Conservation (phyloP, 441 rosid species). For the Flueggea neowawraea region DNA sequence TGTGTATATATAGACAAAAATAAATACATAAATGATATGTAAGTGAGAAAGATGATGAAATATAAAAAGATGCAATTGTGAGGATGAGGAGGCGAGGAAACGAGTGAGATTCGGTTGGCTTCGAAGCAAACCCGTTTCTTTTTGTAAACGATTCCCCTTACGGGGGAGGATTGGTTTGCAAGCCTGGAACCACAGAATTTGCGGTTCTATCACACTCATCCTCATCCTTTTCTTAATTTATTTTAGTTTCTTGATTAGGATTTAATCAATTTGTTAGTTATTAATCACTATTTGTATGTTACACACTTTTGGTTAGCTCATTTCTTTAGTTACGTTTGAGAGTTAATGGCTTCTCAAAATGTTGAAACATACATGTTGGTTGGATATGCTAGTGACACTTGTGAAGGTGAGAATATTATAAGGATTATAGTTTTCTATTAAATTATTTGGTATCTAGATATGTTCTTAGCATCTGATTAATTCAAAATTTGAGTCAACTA, state of each 20-base stretch:
- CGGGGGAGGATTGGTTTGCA: conserved; percentile 70
- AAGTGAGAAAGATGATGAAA: conserved; percentile 17
- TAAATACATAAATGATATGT: conserved; percentile 10
- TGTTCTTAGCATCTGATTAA: too few species aligned
- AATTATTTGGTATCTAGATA: too few species aligned
- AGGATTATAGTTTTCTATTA: too few species aligned
- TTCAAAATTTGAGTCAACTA: too few species aligned
- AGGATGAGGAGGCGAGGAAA: conserved; percentile 35
- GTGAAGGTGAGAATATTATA: too few species aligned
- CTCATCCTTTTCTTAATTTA: neutral
- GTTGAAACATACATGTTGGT: too few species aligned
- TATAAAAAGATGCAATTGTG: conserved; percentile 21
- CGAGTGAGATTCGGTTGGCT: conserved; percentile 66
- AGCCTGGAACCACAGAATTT: conserved; percentile 78
- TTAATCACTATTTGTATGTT: neutral
- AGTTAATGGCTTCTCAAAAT: too few species aligned
- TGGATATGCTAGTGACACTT: too few species aligned
- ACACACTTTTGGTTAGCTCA: neutral
- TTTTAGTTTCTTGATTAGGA: conserved; percentile 4
- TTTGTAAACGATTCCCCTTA: conserved; percentile 51
- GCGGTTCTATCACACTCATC: conserved; percentile 14
- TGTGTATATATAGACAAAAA: too few species aligned
- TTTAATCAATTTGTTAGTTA: conserved; percentile 1
- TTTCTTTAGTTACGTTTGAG: neutral
- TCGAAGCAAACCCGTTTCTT: conserved; percentile 84